Percentiles rank a stretch among this genome's conserved stretches.
Evolutionary conservation across 306 rosid species (phyloP).

Genomic region (Vigna reflexopilosa): DNA sequence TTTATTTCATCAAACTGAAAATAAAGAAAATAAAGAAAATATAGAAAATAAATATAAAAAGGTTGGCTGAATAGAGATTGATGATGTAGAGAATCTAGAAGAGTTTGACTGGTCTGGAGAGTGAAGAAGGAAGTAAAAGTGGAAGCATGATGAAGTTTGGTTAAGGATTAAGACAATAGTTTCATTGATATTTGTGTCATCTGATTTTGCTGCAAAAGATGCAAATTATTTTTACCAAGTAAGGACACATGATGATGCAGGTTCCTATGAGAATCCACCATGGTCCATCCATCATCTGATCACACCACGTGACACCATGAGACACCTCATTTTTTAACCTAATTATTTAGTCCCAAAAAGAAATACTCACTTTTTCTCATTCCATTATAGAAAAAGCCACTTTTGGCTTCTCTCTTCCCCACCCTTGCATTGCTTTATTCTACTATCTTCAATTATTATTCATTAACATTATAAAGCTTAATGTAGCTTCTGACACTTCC

Average conservation of each 20-base stretch:
- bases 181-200: slow-evolving; percentile 44
- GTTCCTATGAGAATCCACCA: slow-evolving; percentile 41
- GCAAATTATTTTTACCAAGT: slow-evolving; percentile 15
- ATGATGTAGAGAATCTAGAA: slow-evolving; percentile 45
- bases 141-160: slow-evolving; percentile 15
- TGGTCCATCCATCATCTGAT: slow-evolving; percentile 54
- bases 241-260: slow-evolving; percentile 40
- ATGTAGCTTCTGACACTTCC: slow-evolving; percentile 58
- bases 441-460: slow-evolving; percentile 1
- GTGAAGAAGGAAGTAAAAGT: slow-evolving; percentile 17
- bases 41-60: no score
- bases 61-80: slow-evolving; percentile 26
- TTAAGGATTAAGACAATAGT: slow-evolving; percentile 33
- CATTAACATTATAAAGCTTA: slow-evolving; percentile 30
- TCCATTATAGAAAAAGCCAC: slow-evolving; percentile 45
- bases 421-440: not conserved
- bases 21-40: no score
- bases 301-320: slow-evolving; percentile 76
- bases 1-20: not conserved
- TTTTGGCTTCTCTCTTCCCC: slow-evolving; percentile 49
- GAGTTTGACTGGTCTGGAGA: slow-evolving; percentile 52
- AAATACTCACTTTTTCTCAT: slow-evolving; percentile 43
- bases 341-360: slow-evolving; percentile 34
- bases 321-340: slow-evolving; percentile 29
- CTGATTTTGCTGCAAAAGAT: slow-evolving; percentile 34